Evolutionary conservation across 768 basidiomycete genomes (phyloP), one percentile per base, ranked within the genome.

Genomic region (Lenzites betulinus): DNA sequence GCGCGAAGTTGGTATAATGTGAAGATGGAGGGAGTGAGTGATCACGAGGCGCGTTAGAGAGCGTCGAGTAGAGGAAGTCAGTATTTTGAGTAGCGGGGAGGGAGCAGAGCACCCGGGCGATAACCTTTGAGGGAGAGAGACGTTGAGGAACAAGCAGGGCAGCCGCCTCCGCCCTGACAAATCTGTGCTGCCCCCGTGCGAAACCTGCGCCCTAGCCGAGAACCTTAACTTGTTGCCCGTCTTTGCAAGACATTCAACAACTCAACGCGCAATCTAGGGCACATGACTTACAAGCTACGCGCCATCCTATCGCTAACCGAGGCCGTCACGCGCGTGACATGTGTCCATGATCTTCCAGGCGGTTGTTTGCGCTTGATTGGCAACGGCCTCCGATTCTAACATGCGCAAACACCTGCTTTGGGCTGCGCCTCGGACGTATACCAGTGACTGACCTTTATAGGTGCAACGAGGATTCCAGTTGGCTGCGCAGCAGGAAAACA

Each of bases 321-420:
- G 30, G 11, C 30, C 30, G 44, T 25, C 22, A 46, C 44, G 44
- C 4, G 23, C 16, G 54, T 47, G 52, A 54, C 54, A 49, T 41
- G 15, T 22, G 30, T 4, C 49, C 46, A 49, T 38, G 1, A 1
- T 35, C 18, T 18, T 41, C 36, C 13, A 7, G 46, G 55, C 55
- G 55, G 55, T 57, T 57, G 55, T 57, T 57, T 57, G 47, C 13
- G 55, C 46, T 47, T 57, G 22, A n/a, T 57, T 48, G 46, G 55
- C 55, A 30, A 33, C 30, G 46, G 55, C 55, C 36, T 57, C 55
- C 28, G 55, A 41, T n/a, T 12, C 38, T 49, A 57, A 57, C 55
- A 57, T 1, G 47, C 47, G 26, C 47, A 57, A 57, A 57, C 38
- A 57, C 35, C 47, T 4, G n/a, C n/a, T n/a, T n/a, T n/a, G n/a